Conservation (phyloP, 108 stramenopile species). For the Skeletonema grethae region DNA sequence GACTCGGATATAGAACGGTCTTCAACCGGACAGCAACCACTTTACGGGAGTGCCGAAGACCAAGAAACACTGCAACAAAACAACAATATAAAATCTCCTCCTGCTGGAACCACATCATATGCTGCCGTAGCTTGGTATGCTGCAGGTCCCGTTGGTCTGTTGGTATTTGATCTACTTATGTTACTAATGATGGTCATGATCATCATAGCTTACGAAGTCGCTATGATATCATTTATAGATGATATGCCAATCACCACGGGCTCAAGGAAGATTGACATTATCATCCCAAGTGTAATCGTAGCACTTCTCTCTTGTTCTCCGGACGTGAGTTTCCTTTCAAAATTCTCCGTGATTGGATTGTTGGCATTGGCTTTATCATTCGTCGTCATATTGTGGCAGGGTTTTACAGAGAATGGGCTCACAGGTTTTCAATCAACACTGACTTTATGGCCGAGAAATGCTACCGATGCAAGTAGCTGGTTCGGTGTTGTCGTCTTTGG, state of each 20-base stretch:
- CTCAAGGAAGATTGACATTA: constrained; percentile 32
- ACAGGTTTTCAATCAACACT: constrained; percentile 13
- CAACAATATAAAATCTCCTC: constrained; percentile 37
- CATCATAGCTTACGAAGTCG: constrained; percentile 72
- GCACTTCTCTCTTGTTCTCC: constrained; percentile 64
- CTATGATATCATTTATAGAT: constrained; percentile 57
- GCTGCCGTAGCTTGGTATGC: constrained; percentile 74
- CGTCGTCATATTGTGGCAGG: constrained; percentile 29
- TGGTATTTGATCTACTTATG: constrained; percentile 64
- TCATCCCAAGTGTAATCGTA: constrained; percentile 53
- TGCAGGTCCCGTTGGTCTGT: constrained; percentile 56
- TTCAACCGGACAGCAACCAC: neutral
- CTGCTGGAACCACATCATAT: constrained; percentile 57
- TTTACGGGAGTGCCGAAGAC: constrained; percentile 5
- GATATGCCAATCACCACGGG: constrained; percentile 61
- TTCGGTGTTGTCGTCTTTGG: constrained; percentile 72
- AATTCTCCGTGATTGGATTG: constrained; percentile 56
- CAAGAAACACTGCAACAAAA: neutral
- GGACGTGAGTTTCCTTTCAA: constrained; percentile 64
- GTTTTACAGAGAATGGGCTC: constrained; percentile 21
- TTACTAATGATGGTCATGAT: constrained; percentile 62
- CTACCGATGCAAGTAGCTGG: constrained; percentile 66
- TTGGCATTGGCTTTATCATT: constrained; percentile 56
- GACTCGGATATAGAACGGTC: neutral
- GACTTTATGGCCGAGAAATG: constrained; percentile 41